phyloP scores from a whole-genome alignment of 192 early-diverging fungal genomes.

The Glomus cerebriforme region DNA sequence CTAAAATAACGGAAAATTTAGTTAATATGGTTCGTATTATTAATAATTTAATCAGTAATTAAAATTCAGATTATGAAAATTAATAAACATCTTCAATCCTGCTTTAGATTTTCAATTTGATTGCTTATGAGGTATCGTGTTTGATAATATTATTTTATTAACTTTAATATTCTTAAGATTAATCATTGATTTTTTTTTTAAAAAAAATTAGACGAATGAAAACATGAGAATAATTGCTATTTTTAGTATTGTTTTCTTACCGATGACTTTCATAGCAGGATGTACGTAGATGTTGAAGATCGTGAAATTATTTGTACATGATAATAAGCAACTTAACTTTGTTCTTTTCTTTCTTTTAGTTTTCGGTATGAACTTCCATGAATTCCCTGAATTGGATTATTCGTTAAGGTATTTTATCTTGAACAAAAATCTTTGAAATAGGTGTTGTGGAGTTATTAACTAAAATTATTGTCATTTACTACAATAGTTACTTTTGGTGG shows the following conservation, averaged over 20 bases:
- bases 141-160: not conserved
- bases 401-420: constrained; percentile 31
- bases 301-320: not conserved
- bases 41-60: not conserved
- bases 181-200: not conserved
- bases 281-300: constrained; percentile 32
- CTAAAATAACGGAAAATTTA: constrained; percentile 43
- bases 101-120: constrained; percentile 47
- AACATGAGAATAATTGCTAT: constrained; percentile 42
- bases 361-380: constrained; percentile 54
- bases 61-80: not conserved
- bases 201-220: constrained; percentile 38
- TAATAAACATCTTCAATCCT: not conserved
- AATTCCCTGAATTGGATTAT: constrained; percentile 44
- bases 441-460: not conserved
- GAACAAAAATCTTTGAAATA: not conserved
- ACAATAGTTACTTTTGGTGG: not conserved
- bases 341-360: constrained; percentile 31
- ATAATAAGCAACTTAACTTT: not conserved
- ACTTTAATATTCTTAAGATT: not conserved
- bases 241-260: constrained; percentile 51
- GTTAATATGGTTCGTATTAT: constrained; percentile 48
- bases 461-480: not conserved
- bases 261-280: constrained; percentile 59
- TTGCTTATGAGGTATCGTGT: constrained; percentile 41